phyloP scores from a whole-genome alignment of 345 rosid genomes.

The Pistacia vera region DNA sequence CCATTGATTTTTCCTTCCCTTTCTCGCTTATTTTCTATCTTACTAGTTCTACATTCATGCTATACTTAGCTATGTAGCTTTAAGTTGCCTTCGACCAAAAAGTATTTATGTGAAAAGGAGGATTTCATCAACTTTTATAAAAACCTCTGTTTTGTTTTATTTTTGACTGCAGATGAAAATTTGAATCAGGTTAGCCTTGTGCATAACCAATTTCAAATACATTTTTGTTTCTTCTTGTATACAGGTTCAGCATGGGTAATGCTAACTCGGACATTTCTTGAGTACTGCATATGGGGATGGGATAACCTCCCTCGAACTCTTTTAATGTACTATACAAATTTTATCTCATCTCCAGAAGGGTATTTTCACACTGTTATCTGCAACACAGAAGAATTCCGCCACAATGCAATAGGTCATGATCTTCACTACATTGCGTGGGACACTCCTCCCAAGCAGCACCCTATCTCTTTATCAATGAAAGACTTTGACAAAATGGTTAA shows the following conservation, averaged over 20 bases:
- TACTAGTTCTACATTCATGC: too few species aligned
- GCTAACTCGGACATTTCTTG: conserved; percentile 68
- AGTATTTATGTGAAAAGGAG: background rate
- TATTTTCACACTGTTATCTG: conserved; percentile 92
- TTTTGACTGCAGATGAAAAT: background rate
- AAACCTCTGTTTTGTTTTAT: background rate
- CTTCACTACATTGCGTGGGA: conserved; percentile 98
- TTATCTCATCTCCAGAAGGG: conserved; percentile 94
- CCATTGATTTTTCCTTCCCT: too few species aligned
- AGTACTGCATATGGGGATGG: conserved; percentile 92
- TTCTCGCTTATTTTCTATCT: too few species aligned
- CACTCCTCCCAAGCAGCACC: conserved; percentile 94
- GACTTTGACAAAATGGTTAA: conserved; percentile 81
- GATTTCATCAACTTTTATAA: background rate
- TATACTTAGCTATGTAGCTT: background rate
- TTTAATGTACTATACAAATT: conserved; percentile 85
- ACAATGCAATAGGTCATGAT: conserved; percentile 74
- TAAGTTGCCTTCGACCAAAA: background rate
- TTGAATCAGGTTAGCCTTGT: background rate
- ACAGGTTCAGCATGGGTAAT: conserved; percentile 93
- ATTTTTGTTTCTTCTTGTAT: conserved; percentile 13
- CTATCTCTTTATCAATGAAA: conserved; percentile 56
- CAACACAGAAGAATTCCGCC: conserved; percentile 60
- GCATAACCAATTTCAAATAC: background rate
- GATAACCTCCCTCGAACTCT: conserved; percentile 82